Evolutionary conservation across 257 asterid genomes (phyloP).

Genomic region (Scutellaria minor): DNA sequence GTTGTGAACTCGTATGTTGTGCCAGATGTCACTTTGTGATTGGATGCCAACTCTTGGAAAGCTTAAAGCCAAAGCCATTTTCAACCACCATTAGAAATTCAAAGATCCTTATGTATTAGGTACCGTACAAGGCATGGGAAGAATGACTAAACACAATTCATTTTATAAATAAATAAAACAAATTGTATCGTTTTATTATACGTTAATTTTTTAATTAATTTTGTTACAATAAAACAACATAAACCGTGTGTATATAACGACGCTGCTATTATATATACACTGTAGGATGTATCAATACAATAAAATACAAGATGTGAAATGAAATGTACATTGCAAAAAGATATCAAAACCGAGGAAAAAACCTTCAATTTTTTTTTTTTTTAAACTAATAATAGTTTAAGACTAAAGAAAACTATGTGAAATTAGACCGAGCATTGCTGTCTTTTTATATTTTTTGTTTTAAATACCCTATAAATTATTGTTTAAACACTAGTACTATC

Average conservation of each 20-base stretch:
- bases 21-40: slow-evolving; percentile 13
- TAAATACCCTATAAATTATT: slow-evolving; percentile 17
- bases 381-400: background rate
- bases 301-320: too few relatives aligned
- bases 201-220: too few relatives aligned
- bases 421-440: slow-evolving; percentile 7
- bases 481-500: background rate
- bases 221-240: too few relatives aligned
- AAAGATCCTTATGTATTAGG: slow-evolving; percentile 33
- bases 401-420: background rate
- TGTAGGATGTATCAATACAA: too few relatives aligned
- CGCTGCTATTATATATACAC: too few relatives aligned
- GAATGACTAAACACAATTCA: background rate
- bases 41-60: background rate
- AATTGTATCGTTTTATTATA: too few relatives aligned
- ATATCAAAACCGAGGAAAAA: too few relatives aligned
- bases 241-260: too few relatives aligned
- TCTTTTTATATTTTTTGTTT: background rate
- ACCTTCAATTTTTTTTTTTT: background rate
- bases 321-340: too few relatives aligned
- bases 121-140: slow-evolving; percentile 15
- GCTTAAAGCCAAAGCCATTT: slow-evolving; percentile 3
- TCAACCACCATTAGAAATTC: slow-evolving; percentile 20
- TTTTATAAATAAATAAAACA: too few relatives aligned
- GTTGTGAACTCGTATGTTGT: background rate